These are phyloP conservation scores for Hansenula sp. DNA, from an alignment of 1,139 yeast species.

Conservation along the genomic window DNA sequence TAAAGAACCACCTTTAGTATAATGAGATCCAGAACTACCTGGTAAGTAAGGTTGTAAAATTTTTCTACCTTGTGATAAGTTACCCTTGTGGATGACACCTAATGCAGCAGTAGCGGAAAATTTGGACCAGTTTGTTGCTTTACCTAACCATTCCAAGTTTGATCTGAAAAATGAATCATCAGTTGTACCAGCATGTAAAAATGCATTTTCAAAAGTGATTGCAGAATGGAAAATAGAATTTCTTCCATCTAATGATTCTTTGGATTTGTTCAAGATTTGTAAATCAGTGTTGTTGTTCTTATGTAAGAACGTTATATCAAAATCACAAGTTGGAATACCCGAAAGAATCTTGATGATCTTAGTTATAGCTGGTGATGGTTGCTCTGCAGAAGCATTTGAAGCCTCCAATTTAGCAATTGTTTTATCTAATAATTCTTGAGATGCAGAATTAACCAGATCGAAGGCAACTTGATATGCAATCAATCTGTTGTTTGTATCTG, in stretches of 20 bases:
- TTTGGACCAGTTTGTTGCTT: constrained; percentile 97
- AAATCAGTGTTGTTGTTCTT: constrained; percentile 87
- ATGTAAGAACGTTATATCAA: constrained; percentile 81
- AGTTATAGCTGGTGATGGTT: constrained; percentile 33
- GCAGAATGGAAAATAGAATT: constrained; percentile 95
- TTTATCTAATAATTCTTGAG: constrained; percentile 81
- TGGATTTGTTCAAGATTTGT: constrained; percentile 76
- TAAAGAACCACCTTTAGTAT: constrained; percentile 93
- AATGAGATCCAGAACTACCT: constrained; percentile 70
- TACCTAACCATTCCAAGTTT: constrained; percentile 93
- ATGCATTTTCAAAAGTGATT: constrained; percentile 91
- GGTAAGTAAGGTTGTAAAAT: constrained; percentile 91
- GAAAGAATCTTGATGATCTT: constrained; percentile 69
- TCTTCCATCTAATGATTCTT: constrained; percentile 81
- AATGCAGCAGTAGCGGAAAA: constrained; percentile 97
- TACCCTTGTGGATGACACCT: constrained; percentile 96
- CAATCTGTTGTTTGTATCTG: constrained; percentile 35
- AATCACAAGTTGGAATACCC: constrained; percentile 94
- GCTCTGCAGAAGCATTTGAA: constrained; percentile 17
- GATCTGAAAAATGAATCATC: constrained; percentile 89
- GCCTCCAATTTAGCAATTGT: constrained; percentile 39
- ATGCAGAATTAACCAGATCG: constrained; percentile 86
- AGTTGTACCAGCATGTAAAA: constrained; percentile 95
- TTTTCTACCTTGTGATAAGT: constrained; percentile 83
- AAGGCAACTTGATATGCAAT: constrained; percentile 93